Percentiles rank a stretch among this genome's conserved stretches.
These are phyloP conservation scores for Coniella vitis DNA, from an alignment of 2,329 filamentous ascomycete species.

Conservation along the genomic window DNA sequence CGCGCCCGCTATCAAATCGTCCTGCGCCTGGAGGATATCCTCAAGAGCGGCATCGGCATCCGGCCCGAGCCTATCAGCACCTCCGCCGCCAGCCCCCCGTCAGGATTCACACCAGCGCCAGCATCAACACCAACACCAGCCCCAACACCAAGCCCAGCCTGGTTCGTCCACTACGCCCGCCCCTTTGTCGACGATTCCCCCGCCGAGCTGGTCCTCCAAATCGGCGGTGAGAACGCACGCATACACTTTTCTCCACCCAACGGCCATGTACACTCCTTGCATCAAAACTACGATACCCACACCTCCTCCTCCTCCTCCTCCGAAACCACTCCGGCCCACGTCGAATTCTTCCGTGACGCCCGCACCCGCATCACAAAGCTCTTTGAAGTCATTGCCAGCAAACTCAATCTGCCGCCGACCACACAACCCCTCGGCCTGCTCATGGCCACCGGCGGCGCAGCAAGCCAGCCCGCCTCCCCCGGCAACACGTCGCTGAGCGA, in stretches of 20 bases:
- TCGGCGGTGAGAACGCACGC: conserved; percentile 59
- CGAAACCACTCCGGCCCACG: conserved; percentile 34
- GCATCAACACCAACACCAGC: conserved; percentile 37
- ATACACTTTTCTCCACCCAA: conserved; percentile 36
- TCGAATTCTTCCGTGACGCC: conserved; percentile 66
- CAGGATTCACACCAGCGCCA: too few species aligned
- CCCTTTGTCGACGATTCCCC: conserved; percentile 75
- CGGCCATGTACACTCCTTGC: neutral
- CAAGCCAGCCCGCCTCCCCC: conserved; percentile 56
- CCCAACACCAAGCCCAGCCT: conserved; percentile 49
- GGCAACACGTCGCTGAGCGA: conserved; percentile 65
- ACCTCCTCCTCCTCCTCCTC: conserved; percentile 19
- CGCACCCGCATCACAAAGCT: conserved; percentile 65
- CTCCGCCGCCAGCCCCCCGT: conserved; percentile 44
- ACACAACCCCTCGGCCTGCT: conserved; percentile 57
- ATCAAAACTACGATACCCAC: conserved; percentile 8
- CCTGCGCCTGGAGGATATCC: conserved; percentile 76
- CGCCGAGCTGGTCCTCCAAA: conserved; percentile 73
- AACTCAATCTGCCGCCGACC: conserved; percentile 61
- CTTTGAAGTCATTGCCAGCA: conserved; percentile 74
- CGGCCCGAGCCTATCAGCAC: conserved; percentile 35
- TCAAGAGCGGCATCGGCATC: conserved; percentile 75
- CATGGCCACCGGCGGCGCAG: conserved; percentile 57
- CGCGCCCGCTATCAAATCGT: conserved; percentile 67
- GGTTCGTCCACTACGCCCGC: conserved; percentile 71